phyloP scores from a whole-genome alignment of 2,329 filamentous ascomycete genomes.

The Aspergillus sp. region DNA sequence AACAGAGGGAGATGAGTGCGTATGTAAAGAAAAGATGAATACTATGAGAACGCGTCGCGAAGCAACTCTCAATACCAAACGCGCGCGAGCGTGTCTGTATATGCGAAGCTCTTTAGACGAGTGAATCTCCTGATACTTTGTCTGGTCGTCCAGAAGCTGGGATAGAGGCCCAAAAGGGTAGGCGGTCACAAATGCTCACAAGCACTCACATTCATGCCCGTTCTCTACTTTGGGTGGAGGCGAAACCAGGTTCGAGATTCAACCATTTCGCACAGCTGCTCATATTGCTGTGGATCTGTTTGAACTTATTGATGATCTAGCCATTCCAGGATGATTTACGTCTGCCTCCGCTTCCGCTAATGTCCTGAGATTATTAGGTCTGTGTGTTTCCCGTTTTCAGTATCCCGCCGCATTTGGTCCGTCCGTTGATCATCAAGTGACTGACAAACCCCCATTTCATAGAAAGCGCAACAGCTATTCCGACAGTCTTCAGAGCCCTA shows the following conservation, averaged over 20 bases:
- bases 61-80: slow-evolving; percentile 15
- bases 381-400: neutral
- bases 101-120: slow-evolving; percentile 10
- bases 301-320: neutral
- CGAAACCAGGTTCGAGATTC: neutral
- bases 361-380: neutral
- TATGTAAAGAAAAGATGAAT: neutral
- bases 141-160: slow-evolving; percentile 17
- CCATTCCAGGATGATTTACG: neutral
- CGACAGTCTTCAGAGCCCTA: neutral
- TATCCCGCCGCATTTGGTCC: slow-evolving; percentile 6
- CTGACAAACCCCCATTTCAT: neutral
- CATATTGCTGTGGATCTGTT: neutral
- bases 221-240: neutral
- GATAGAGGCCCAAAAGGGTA: slow-evolving; percentile 12
- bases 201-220: neutral
- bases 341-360: neutral
- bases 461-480: neutral
- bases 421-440: slow-evolving; percentile 4
- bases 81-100: slow-evolving; percentile 9
- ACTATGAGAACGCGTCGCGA: slow-evolving; percentile 1
- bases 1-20: neutral
- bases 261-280: neutral
- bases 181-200: slow-evolving; percentile 13
- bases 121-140: slow-evolving; percentile 19